Conservation (phyloP, 306 rosid genomes). For the Lithocarpus polystachyus region DNA sequence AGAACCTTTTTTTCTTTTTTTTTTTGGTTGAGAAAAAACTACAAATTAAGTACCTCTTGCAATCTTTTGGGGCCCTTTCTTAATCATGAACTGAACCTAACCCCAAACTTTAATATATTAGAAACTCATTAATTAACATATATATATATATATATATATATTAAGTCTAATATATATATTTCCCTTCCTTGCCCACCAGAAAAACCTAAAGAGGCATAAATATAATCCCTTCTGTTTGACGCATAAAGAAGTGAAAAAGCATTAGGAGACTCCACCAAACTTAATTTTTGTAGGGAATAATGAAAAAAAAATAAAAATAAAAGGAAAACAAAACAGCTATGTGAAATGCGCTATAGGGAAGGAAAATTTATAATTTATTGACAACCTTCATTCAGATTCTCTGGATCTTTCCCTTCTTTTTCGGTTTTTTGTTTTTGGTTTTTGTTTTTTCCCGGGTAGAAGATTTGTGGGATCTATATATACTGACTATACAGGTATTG, state of each 20-base stretch:
- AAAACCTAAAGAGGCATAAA: not conserved
- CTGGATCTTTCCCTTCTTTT: not conserved
- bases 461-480: not conserved
- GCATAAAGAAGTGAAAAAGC: slow-evolving; percentile 6
- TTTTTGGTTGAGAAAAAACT: too few relatives aligned
- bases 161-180: not conserved
- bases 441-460: not conserved
- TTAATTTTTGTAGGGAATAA: not conserved
- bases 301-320: not conserved
- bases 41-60: slow-evolving; percentile 8
- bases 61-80: slow-evolving; percentile 46
- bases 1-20: not conserved
- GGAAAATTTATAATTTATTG: not conserved
- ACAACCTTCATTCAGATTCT: not conserved
- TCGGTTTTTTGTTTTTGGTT: too few relatives aligned
- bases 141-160: too few relatives aligned
- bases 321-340: too few relatives aligned
- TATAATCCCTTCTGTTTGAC: slow-evolving; percentile 12
- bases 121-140: not conserved
- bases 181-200: slow-evolving; percentile 18
- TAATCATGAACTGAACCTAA: slow-evolving; percentile 48
- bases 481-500: not conserved
- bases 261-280: not conserved
- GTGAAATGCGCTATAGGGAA: too few relatives aligned
- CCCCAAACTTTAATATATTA: slow-evolving; percentile 8